Percentiles rank a stretch among this genome's conserved stretches.
These are phyloP conservation scores for Excoecaria agallocha DNA, from an alignment of 345 rosid genomes.

Conservation along the genomic window DNA sequence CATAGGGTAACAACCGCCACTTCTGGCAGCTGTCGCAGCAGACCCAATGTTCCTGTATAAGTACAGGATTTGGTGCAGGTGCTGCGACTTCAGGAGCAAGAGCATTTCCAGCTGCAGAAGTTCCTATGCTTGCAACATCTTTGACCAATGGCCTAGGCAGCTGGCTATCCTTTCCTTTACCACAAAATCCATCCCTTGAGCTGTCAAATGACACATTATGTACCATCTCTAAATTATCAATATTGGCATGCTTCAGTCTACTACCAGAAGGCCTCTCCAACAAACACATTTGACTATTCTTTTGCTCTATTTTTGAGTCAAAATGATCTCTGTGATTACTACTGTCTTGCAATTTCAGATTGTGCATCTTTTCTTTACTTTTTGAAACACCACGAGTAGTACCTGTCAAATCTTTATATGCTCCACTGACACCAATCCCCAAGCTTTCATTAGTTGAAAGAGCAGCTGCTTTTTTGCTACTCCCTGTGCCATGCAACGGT, in stretches of 20 bases:
- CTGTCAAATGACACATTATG: constrained; percentile 24
- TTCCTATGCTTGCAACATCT: constrained; percentile 27
- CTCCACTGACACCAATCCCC: constrained; percentile 29
- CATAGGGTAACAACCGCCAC: constrained; percentile 69
- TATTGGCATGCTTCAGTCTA: constrained; percentile 27
- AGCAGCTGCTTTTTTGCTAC: constrained; percentile 12
- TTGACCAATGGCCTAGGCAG: constrained; percentile 21
- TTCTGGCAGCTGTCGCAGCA: constrained; percentile 58
- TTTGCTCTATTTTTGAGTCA: constrained; percentile 23
- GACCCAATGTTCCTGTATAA: constrained; percentile 55
- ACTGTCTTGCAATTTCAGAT: constrained; percentile 32
- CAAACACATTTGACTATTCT: not conserved
- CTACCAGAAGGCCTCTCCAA: constrained; percentile 22
- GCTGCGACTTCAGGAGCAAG: constrained; percentile 33
- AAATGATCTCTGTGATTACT: constrained; percentile 22
- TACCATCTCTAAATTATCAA: constrained; percentile 22
- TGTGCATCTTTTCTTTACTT: constrained; percentile 27
- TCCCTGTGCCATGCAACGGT: too few species aligned
- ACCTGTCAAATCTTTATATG: constrained; percentile 21
- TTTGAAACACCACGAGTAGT: constrained; percentile 28
- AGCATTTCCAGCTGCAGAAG: constrained; percentile 25
- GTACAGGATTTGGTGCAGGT: constrained; percentile 24
- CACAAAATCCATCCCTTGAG: constrained; percentile 33
- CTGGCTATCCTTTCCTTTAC: constrained; percentile 28
- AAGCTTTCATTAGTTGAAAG: constrained; percentile 15